A percentile compares a stretch with the other conserved stretches of the same genome.
These are phyloP conservation scores for Tylopilus sp. DNA, from an alignment of 1,284 basidiomycete genomes.

Conservation along the genomic window DNA sequence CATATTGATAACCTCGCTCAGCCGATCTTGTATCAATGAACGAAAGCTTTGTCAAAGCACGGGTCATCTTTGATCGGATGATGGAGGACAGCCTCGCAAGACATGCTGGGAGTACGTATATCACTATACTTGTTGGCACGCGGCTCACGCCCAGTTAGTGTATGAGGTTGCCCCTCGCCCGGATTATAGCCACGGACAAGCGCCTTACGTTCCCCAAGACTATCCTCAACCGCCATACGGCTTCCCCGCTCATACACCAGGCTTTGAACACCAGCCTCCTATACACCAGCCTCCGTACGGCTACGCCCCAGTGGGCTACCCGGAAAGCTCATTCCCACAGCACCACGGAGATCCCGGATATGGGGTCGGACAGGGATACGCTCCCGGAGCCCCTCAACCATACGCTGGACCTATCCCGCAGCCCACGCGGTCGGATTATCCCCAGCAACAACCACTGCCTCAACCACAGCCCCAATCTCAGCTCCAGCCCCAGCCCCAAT, in stretches of 20 bases:
- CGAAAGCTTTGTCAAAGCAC: slow-evolving; percentile 87
- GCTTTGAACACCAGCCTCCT: slow-evolving; percentile 56
- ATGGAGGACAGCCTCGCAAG: slow-evolving; percentile 90
- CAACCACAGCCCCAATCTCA: slow-evolving; percentile 34
- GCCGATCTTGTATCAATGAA: slow-evolving; percentile 92
- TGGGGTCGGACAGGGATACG: slow-evolving; percentile 39
- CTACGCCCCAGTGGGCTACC: slow-evolving; percentile 53
- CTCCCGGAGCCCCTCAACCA: slow-evolving; percentile 38
- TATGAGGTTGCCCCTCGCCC: slow-evolving; percentile 39
- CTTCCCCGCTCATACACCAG: slow-evolving; percentile 47
- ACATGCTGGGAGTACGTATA: slow-evolving; percentile 67
- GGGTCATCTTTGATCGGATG: slow-evolving; percentile 89
- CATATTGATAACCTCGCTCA: slow-evolving; percentile 41
- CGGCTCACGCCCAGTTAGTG: slow-evolving; percentile 29
- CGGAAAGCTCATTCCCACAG: slow-evolving; percentile 40
- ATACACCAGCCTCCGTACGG: slow-evolving; percentile 41
- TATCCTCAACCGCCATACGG: slow-evolving; percentile 52
- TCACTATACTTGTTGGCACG: slow-evolving; percentile 13
- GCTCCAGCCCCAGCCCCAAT: slow-evolving; percentile 29
- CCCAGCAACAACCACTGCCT: slow-evolving; percentile 34
- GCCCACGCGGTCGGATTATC: slow-evolving; percentile 42
- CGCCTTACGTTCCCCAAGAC: slow-evolving; percentile 37
- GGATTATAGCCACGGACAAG: slow-evolving; percentile 33
- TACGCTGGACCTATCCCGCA: slow-evolving; percentile 43
- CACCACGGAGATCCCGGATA: slow-evolving; percentile 52